Conservation (phyloP, 2,329 filamentous ascomycete genomes). For the Colletotrichum tanaceti region DNA sequence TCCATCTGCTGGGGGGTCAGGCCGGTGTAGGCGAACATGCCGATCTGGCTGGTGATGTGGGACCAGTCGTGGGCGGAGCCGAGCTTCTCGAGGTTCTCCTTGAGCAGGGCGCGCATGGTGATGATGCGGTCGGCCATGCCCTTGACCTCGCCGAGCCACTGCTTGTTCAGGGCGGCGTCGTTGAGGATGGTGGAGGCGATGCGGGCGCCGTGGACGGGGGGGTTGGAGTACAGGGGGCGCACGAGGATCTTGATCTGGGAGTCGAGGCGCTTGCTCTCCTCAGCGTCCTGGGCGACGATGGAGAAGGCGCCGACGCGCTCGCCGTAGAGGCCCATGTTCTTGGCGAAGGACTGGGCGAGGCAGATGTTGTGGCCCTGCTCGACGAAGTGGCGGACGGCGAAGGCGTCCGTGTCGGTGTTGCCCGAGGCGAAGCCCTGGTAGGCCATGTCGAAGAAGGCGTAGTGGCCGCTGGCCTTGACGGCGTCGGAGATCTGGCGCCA, state of each 20-base stretch:
- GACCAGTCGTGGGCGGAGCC: constrained; percentile 98
- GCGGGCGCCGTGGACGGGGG: constrained; percentile 94
- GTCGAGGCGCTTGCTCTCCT: constrained; percentile 95
- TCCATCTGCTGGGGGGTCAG: constrained; percentile 93
- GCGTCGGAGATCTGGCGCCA: constrained; percentile 91
- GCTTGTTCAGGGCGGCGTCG: constrained; percentile 83
- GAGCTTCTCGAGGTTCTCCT: constrained; percentile 93
- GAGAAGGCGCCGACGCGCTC: constrained; percentile 98
- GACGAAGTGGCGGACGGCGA: constrained; percentile 92
- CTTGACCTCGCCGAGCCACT: constrained; percentile 98
- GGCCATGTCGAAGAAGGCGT: constrained; percentile 98
- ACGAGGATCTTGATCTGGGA: constrained; percentile 99
- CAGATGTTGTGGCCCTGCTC: constrained; percentile 89
- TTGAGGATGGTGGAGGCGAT: constrained; percentile 94
- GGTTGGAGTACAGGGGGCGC: constrained; percentile 97
- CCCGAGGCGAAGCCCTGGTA: constrained; percentile 98
- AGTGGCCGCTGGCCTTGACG: constrained; percentile 88
- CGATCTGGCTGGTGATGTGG: constrained; percentile 98
- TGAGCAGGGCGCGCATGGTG: constrained; percentile 93
- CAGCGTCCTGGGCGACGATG: constrained; percentile 83
- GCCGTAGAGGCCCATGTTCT: constrained; percentile 99
- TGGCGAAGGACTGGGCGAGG: constrained; percentile 94
- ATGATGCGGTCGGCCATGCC: constrained; percentile 99
- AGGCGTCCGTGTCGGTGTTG: constrained; percentile 91
- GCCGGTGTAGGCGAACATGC: constrained; percentile 99